Evolutionary conservation across 1,284 basidiomycete genomes (phyloP), one percentile per base, ranked within the genome.

Genomic region (Cryptococcus sp.): DNA sequence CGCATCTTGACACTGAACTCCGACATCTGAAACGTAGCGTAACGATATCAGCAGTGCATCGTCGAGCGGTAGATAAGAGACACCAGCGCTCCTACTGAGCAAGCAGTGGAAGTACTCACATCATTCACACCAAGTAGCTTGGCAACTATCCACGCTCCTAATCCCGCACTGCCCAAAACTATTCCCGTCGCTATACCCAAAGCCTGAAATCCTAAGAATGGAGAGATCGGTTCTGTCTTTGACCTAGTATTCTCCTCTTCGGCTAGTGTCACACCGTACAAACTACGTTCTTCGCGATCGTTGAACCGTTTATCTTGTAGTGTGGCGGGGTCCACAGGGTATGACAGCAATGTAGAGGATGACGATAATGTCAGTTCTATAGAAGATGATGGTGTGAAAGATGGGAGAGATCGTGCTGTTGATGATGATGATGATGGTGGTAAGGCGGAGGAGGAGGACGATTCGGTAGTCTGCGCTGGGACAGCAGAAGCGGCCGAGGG

Each of bases 181-280:
- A 75, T 48, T 8, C 63, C 70, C 26, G 75, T 75, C 10, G 75
- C 75, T 46, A 73, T 68, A 1, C 62, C 71, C 6, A 77, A 65
- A 16, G 75, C 75, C 58, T 75, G 63, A 38, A 59, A 52, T 17
- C 58, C 58, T 46, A 64, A 8, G 46, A 62, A 6, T 48, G 61
- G 48, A 52, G 57, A 51, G 17, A 40, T 46, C 8, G 53, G 54
- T n/a, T 43, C 54, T 17, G 23, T 26, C 53, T 26, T 7, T 17
- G 34, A 46, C 51, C 59, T 57, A 19, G 51, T 57, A 25, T 65
- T 62, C 26, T 45, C 39, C 19, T 63, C 62, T 20, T 59, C 54
- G 20, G 43, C 50, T 11, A 55, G 46, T 0, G 60, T 37, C 10
- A 57, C 55, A 13, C 70, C 70, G 49, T 58, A 68, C n/a, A 70